Conservation (phyloP, 208 protist genomes). For the Phytomonas sp. region DNA sequence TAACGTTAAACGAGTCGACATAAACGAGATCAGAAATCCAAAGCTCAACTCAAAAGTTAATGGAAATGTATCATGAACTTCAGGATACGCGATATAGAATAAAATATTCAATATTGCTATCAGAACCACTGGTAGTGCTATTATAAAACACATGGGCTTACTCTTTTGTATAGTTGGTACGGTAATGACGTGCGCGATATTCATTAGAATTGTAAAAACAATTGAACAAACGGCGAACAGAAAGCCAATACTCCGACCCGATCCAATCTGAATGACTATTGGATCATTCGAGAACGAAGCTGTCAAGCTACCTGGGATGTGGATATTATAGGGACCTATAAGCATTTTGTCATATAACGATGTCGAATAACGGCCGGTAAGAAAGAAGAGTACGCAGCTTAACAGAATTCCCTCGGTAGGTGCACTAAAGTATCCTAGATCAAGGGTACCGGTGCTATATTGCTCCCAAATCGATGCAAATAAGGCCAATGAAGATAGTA, state of each 20-base stretch:
- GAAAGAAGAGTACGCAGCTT: conserved; percentile 43
- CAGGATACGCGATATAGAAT: conserved; percentile 32
- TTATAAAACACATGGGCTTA: conserved; percentile 23
- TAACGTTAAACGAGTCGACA: conserved; percentile 69
- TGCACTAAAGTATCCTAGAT: conserved; percentile 83
- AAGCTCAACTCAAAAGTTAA: conserved; percentile 75
- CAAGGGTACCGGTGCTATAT: conserved; percentile 86
- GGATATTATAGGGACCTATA: conserved; percentile 24
- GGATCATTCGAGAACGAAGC: conserved; percentile 13
- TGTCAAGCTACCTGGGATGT: not conserved
- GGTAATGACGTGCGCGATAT: conserved; percentile 37
- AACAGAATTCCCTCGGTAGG: conserved; percentile 85
- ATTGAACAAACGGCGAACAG: conserved; percentile 24
- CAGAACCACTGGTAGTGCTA: conserved; percentile 32
- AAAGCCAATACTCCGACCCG: conserved; percentile 39
- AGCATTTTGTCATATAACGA: conserved; percentile 39
- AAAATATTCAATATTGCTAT: conserved; percentile 36
- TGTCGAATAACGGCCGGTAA: conserved; percentile 31
- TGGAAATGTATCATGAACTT: conserved; percentile 39
- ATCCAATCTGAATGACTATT: conserved; percentile 30
- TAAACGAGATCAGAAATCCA: conserved; percentile 58
- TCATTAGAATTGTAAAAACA: conserved; percentile 39
- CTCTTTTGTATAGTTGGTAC: conserved; percentile 23
- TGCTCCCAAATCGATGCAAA: conserved; percentile 86
- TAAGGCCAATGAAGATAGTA: conserved; percentile 42